Evolutionary conservation across 371 early-diverging fungal species (phyloP), one percentile per base, ranked within the genome.

Genomic region (Mortierella sp.): DNA sequence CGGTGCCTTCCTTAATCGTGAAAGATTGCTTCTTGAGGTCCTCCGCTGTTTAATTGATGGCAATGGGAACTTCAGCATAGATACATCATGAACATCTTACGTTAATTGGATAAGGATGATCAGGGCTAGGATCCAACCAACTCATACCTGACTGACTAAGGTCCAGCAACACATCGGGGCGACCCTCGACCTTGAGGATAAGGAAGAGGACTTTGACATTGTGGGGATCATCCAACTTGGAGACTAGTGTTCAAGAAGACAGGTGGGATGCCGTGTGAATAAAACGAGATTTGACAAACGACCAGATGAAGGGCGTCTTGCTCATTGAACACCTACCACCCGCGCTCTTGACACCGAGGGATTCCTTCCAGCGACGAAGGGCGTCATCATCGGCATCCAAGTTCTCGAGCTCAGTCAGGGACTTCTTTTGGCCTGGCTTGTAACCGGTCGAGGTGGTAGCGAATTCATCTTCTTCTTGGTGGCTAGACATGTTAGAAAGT

Each of bases 371-470:
- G 82, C 95, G 96, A 64, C 87, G 83, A 52, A 98, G 88, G 24
- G 97, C 95, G 82, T 96, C 96, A 84, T 98, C 98, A 64, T 89
- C 82, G 58, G 93, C 92, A 79, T 98, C 98, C 56, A 98, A 84
- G 21, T 86, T 80, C 62, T 92, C 83, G 70, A 93, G 90, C 81
- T 98, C 96, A 44, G 88, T 87, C 27, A 95, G 70, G 26, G 94
- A 90, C 88, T 97, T 98, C 88, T 97, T 97, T 64, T 92, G 93
- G 50, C 92, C 90, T 41, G 87, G 87, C 81, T 87, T 90, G 79
- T 93, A 94, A 51, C 92, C 92, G 55, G 89, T 85, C 70, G 82
- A 75, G 79, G 91, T 85, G 50, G 96, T 92, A 49, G 84, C 82
- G 60, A 95, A 87, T 26, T 97, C 96, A 61, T 97, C 96, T 39